Evolutionary conservation across 495 filamentous ascomycete genomes (phyloP).

Genomic region (Lepidopterella palustris): DNA sequence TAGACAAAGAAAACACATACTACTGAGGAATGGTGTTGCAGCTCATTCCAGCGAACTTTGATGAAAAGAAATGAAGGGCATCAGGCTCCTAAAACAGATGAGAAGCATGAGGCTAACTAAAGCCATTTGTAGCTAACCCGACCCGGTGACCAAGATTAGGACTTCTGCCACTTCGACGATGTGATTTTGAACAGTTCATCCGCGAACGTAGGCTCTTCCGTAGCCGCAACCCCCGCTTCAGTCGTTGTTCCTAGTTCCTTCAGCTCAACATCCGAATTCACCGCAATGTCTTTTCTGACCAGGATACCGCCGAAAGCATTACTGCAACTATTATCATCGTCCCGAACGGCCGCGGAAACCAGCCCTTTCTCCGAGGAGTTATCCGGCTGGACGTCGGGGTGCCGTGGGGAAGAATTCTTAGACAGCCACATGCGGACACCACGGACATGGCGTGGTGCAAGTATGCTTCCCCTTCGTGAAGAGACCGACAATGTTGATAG

Average conservation of each 20-base stretch:
- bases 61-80: background rate
- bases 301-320: conserved; percentile 39
- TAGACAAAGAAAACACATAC: no score
- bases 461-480: background rate
- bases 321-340: conserved; percentile 44
- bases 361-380: conserved; percentile 43
- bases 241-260: conserved; percentile 17
- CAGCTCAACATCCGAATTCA: conserved; percentile 30
- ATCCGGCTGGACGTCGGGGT: conserved; percentile 34
- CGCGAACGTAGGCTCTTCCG: conserved; percentile 32
- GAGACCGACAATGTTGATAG: background rate
- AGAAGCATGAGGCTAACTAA: background rate
- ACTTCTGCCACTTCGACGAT: conserved; percentile 17
- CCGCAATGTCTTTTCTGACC: conserved; percentile 38
- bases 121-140: background rate
- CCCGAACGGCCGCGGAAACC: conserved; percentile 30
- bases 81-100: background rate
- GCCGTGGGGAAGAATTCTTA: conserved; percentile 1
- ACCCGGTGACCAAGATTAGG: no score
- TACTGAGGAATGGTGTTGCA: no score
- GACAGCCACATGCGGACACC: background rate
- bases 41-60: no score
- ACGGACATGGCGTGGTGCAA: background rate
- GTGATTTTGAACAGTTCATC: conserved; percentile 35
- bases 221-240: conserved; percentile 23